Evolutionary conservation across 1,284 basidiomycete species (phyloP).

Genomic region (Xerocomus nothofagi): DNA sequence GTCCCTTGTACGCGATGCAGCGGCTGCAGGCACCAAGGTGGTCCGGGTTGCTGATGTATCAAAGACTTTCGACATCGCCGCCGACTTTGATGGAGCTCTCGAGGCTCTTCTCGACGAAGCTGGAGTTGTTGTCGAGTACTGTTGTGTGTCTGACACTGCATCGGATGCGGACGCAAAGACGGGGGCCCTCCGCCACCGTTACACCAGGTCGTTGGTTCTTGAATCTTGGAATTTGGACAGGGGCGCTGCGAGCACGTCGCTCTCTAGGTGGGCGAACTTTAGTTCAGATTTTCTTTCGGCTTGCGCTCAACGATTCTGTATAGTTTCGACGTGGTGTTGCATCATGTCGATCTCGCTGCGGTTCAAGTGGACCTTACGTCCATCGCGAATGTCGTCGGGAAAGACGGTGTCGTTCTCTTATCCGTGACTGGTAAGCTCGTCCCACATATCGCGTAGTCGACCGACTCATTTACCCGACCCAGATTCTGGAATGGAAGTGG

Average conservation of each 20-base stretch:
- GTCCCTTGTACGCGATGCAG: conserved; percentile 16
- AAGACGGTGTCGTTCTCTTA: conserved; percentile 21
- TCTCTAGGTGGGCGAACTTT: conserved; percentile 18
- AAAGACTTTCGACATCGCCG: conserved; percentile 15
- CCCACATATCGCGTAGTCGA: not conserved
- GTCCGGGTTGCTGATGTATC: conserved; percentile 28
- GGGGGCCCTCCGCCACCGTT: conserved; percentile 9
- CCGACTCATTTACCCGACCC: not conserved
- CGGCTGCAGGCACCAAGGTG: conserved; percentile 17
- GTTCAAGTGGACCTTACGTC: conserved; percentile 22
- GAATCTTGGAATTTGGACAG: conserved; percentile 20
- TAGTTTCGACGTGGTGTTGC: conserved; percentile 23
- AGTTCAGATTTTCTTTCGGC: too few species aligned
- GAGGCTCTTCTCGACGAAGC: conserved; percentile 14
- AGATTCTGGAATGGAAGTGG: conserved; percentile 24
- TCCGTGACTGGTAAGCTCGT: conserved; percentile 20
- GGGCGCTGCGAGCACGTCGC: not conserved
- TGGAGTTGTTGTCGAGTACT: conserved; percentile 28
- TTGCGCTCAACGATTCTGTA: not conserved
- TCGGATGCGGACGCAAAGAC: conserved; percentile 29
- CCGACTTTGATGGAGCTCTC: conserved; percentile 17
- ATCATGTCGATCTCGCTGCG: conserved; percentile 22
- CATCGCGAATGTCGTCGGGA: conserved; percentile 25
- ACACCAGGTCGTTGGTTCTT: conserved; percentile 20
- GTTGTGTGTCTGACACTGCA: conserved; percentile 21